These are phyloP conservation scores for Hyaloscypha hepaticicola DNA, from an alignment of 495 filamentous ascomycete genomes.

Conservation along the genomic window DNA sequence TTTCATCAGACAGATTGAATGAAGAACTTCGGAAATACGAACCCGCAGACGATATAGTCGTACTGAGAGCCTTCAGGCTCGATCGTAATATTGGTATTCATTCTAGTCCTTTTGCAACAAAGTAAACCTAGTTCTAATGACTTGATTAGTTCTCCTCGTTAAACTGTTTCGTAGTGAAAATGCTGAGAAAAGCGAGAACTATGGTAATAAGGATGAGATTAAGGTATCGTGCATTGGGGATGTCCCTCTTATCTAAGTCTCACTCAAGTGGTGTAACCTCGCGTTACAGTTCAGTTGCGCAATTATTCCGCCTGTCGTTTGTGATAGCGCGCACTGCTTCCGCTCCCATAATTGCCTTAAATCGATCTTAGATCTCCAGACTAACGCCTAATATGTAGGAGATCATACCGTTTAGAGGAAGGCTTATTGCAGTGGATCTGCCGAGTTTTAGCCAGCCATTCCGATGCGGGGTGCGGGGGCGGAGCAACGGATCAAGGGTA, in stretches of 20 bases:
- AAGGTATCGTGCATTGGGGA: not conserved
- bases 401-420: not conserved
- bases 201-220: not conserved
- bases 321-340: not conserved
- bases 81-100: slow-evolving; percentile 7
- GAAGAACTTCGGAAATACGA: not conserved
- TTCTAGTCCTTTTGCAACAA: not conserved
- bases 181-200: not conserved
- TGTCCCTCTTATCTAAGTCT: not conserved
- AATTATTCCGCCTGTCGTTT: not conserved
- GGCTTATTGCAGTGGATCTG: not conserved
- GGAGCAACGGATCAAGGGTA: not conserved
- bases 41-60: slow-evolving; percentile 29
- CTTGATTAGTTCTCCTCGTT: not conserved
- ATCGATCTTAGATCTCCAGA: not conserved
- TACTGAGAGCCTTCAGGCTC: slow-evolving; percentile 14
- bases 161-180: not conserved
- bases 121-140: not conserved
- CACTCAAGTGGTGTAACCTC: not conserved
- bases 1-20: slow-evolving; percentile 34
- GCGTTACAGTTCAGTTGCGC: not conserved
- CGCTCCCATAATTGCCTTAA: not conserved
- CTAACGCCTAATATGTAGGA: not conserved
- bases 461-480: not conserved
- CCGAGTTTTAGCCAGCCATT: not conserved